Evolutionary conservation across 2,329 filamentous ascomycete genomes (phyloP), one percentile per base, ranked within the genome.

Genomic region (Diatrype stigma): DNA sequence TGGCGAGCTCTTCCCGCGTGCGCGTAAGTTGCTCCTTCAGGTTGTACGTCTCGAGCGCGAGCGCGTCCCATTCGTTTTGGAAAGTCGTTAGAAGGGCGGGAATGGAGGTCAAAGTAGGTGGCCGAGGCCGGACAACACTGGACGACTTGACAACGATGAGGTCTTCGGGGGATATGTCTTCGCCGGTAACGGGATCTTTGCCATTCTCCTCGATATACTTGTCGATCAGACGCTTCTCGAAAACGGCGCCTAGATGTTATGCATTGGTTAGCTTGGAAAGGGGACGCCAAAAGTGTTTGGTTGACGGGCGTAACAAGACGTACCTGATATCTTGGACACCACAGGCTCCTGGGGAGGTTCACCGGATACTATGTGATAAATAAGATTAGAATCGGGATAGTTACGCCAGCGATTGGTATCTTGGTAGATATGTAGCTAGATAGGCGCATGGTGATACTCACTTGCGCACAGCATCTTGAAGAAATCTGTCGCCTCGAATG

Each of bases 1-100:
- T 94, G 51, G 90, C 90, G 51, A 99, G 82, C 75, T 99, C 94
- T 73, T 96, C 92, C 58, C 93, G 81, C 40, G 92, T 96, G 67
- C 96, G 89, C 47, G 87, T 81, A 55, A 99, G 78, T 67, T 96
- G 90, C 70, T 96, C 89, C 73, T 89, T 87, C 53, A 97, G 75
- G 60, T 90, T 94, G 70, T 91, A 96, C 47, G 90, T 89, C 73
- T 99, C 94, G 34, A 97, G 77, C 12, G 93, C 90, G 42, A 96
- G 75, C 8, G 92, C 87, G 68, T 99, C 94, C 94, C 94, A 99
- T 78, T 99, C 94, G 70, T 96, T 96, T 70, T 99, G 94, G 70
- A 99, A 97, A 37, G 92, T 88, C 46, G 90, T 88, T 50, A 99
- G 87, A 50, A 99, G 82, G 17, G 94, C 91, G 21, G 94, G 94